These are phyloP conservation scores for Aspergillus conjunctus DNA, from an alignment of 495 filamentous ascomycete genomes.

Conservation along the genomic window DNA sequence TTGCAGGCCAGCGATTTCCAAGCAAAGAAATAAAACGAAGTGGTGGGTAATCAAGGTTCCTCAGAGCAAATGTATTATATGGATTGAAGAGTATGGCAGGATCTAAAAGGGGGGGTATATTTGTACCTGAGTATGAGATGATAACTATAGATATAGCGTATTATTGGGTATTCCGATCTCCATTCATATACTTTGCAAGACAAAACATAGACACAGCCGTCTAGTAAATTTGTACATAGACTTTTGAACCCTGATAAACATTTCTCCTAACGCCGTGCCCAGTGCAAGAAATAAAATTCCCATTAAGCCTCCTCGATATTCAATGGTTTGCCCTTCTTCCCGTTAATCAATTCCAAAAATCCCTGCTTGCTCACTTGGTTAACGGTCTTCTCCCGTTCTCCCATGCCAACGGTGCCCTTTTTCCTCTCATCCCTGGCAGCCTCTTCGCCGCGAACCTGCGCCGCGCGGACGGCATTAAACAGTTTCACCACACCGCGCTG, in stretches of 20 bases:
- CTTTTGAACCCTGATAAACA: conserved; percentile 21
- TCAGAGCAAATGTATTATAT: conserved; percentile 13
- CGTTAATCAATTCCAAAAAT: conserved; percentile 84
- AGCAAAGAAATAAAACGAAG: conserved; percentile 35
- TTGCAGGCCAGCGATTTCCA: conserved; percentile 91
- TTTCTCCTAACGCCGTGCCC: conserved; percentile 38
- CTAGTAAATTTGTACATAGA: conserved; percentile 25
- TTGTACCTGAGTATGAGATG: conserved; percentile 13
- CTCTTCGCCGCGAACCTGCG: conserved; percentile 81
- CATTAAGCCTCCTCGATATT: conserved; percentile 53
- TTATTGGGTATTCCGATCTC: conserved; percentile 29
- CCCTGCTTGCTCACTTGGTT: conserved; percentile 96
- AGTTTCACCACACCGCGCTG: conserved; percentile 91
- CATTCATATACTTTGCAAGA: conserved; percentile 23
- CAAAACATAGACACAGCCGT: conserved; percentile 5
- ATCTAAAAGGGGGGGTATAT: not conserved
- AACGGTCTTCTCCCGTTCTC: conserved; percentile 75
- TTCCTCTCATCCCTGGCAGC: conserved; percentile 66
- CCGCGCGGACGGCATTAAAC: conserved; percentile 91
- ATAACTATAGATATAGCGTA: conserved; percentile 16
- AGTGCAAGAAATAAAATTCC: conserved; percentile 15
- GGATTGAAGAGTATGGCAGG: not conserved
- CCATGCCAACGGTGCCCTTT: conserved; percentile 74
- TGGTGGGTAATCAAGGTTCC: not conserved
- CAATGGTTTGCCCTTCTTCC: conserved; percentile 54